phyloP scores from a whole-genome alignment of 257 asterid genomes.

The Fraxinus americana region DNA sequence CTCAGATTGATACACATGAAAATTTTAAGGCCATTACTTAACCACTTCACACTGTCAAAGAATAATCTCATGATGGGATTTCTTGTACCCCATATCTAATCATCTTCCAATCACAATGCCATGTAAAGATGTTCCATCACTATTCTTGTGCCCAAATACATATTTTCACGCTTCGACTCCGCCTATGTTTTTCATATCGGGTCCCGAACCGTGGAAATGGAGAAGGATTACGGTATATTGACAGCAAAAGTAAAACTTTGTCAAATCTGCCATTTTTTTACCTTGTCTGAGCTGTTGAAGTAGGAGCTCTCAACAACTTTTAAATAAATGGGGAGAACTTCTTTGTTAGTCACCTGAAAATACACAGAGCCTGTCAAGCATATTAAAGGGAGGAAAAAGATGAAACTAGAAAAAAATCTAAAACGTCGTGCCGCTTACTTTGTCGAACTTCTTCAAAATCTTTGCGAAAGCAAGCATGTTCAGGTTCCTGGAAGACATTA shows the following conservation, averaged over 20 bases:
- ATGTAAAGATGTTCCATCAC: not conserved
- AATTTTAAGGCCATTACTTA: slow-evolving; percentile 22
- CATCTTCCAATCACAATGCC: slow-evolving; percentile 38
- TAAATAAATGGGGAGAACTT: slow-evolving; percentile 84
- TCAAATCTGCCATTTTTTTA: slow-evolving; percentile 20
- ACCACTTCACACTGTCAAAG: slow-evolving; percentile 51
- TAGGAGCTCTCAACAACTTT: slow-evolving; percentile 88
- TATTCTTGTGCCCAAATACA: not conserved
- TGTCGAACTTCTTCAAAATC: slow-evolving; percentile 94
- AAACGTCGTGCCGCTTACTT: slow-evolving; percentile 45
- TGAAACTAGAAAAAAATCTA: not conserved
- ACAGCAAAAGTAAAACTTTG: not conserved
- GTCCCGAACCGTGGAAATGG: not conserved
- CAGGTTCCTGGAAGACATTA: slow-evolving; percentile 56
- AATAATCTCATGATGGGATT: slow-evolving; percentile 42
- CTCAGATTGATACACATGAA: slow-evolving; percentile 36
- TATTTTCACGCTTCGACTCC: not conserved
- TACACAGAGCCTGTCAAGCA: slow-evolving; percentile 28
- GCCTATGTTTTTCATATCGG: not conserved
- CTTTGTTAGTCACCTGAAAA: slow-evolving; percentile 78
- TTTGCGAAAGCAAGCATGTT: slow-evolving; percentile 92
- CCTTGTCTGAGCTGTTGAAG: slow-evolving; percentile 96
- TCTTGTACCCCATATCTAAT: slow-evolving; percentile 39
- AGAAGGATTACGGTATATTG: not conserved
- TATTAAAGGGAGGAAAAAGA: not conserved